Base-by-base conservation (phyloP, 768 basidiomycete species). In the Leccinum ochraceum region DNA sequence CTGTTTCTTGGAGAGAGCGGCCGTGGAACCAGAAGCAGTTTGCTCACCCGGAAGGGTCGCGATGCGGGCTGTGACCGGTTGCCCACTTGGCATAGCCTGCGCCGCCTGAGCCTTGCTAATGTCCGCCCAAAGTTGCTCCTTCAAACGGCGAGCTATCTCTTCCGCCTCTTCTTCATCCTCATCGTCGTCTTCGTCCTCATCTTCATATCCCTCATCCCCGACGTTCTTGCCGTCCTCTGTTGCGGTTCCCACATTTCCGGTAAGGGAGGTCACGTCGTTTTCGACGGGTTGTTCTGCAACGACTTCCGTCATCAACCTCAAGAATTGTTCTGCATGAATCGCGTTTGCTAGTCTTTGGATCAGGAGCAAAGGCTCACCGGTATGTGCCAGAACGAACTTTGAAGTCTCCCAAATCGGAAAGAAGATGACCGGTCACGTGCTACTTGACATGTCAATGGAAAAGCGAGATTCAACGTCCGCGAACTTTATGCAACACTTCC, bases 81-180 rank as follows among this genome's bases (percentile, higher is more conserved):
- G 59, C 3, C 63, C 37, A 61, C 68, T 74, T 44, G 70, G 59
- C 14, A 34, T 60, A 7, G 67, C 62, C 44, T 66, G 72, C n/a
- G 81, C 81, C 4, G 81, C 82, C 61, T 81, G 84, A 6, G 81
- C 87, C 69, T 84, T 87, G 67, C 76, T 84, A 53, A 92, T 87
- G 66, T 90, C 88, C 3, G 89, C 90, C 84, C 86, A 87, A 6
- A 92, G 78, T 60, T 92, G 85, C 64, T 88, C 88, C n/a, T 87
- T 86, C 32, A 93, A 75, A 28, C 86, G 78, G 51, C 87, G 81
- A 5, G 88, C 88, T 65, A 90, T 89, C 66, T 87, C 89, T 63
- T 87, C 83, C 3, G 89, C 89, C 59, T 90, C 86, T 5, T 87
- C 88, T 26, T 69, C 68, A 13, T 69, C 68, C 24, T 83, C 82